Evolutionary conservation across 2,329 filamentous ascomycete genomes (phyloP).

Genomic region (Anisogramma anomala): DNA sequence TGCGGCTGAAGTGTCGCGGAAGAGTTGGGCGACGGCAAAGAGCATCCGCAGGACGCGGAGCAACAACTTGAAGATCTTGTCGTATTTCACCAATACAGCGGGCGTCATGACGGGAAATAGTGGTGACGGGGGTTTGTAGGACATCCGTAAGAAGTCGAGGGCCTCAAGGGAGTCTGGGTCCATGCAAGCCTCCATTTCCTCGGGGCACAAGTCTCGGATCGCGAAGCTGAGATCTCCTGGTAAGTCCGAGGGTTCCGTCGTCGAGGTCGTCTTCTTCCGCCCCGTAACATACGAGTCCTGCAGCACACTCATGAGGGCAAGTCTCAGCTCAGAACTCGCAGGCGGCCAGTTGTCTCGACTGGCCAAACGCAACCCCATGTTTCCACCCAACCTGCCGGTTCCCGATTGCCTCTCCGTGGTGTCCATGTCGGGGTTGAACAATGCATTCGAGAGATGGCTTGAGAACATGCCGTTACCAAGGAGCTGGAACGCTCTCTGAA

Average conservation of each 20-base stretch:
- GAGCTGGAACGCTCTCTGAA: slow-evolving; percentile 73
- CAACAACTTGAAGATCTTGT: slow-evolving; percentile 70
- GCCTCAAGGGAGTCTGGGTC: slow-evolving; percentile 74
- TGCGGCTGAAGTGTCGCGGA: slow-evolving; percentile 34
- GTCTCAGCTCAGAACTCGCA: slow-evolving; percentile 80
- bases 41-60: slow-evolving; percentile 69
- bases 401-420: slow-evolving; percentile 65
- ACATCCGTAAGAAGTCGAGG: slow-evolving; percentile 81
- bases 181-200: slow-evolving; percentile 74
- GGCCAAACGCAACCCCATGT: slow-evolving; percentile 76
- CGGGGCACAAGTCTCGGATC: slow-evolving; percentile 65
- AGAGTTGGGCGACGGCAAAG: slow-evolving; percentile 58
- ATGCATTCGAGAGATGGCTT: slow-evolving; percentile 63
- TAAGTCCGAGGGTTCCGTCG: slow-evolving; percentile 30
- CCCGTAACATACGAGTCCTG: slow-evolving; percentile 9
- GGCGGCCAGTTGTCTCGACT: slow-evolving; percentile 80
- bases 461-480: slow-evolving; percentile 78
- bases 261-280: slow-evolving; percentile 17
- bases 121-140: slow-evolving; percentile 66
- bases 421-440: slow-evolving; percentile 76
- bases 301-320: slow-evolving; percentile 78
- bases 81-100: slow-evolving; percentile 63
- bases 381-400: slow-evolving; percentile 53
- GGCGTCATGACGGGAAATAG: slow-evolving; percentile 64
- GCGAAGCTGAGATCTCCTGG: slow-evolving; percentile 70